A percentile compares a stretch with the other conserved stretches of the same genome.
phyloP scores from a whole-genome alignment of 2,329 filamentous ascomycete genomes.

The Arachnopeziza araneosa region DNA sequence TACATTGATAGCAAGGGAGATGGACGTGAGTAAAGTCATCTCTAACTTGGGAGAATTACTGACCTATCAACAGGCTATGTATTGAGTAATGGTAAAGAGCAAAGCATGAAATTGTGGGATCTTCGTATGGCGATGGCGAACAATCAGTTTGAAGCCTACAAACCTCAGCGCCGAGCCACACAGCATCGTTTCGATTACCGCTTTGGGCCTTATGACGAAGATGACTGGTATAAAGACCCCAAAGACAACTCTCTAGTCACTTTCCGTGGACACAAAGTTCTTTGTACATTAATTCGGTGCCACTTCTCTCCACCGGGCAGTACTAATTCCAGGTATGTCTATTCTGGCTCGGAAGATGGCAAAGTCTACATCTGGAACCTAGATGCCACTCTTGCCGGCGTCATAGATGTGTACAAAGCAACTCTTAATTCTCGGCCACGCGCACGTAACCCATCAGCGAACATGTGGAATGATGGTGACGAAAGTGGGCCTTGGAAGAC shows the following conservation, averaged over 20 bases:
- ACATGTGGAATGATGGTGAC: constrained; percentile 16
- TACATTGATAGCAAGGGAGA: constrained; percentile 68
- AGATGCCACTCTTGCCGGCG: constrained; percentile 75
- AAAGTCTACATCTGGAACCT: constrained; percentile 90
- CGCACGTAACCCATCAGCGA: constrained; percentile 16
- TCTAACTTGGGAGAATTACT: background rate
- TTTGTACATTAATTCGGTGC: constrained; percentile 87
- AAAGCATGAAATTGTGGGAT: constrained; percentile 97
- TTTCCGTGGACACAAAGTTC: constrained; percentile 83
- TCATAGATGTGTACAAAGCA: constrained; percentile 70
- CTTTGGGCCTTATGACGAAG: constrained; percentile 57
- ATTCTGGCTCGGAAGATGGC: constrained; percentile 84
- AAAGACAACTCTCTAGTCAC: constrained; percentile 90
- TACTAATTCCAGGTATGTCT: constrained; percentile 87
- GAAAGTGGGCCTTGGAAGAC: constrained; percentile 48
- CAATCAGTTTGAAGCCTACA: constrained; percentile 51
- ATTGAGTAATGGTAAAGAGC: constrained; percentile 90
- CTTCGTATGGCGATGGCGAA: constrained; percentile 81
- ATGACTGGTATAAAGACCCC: constrained; percentile 66
- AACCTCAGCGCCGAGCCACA: constrained; percentile 48
- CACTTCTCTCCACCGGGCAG: constrained; percentile 87
- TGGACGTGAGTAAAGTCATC: constrained; percentile 38
- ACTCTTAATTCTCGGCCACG: constrained; percentile 56
- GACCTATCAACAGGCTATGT: constrained; percentile 53
- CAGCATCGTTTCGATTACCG: constrained; percentile 69